Evolutionary conservation across 495 filamentous ascomycete genomes (phyloP).

Genomic region (Aspergillus indologenus): DNA sequence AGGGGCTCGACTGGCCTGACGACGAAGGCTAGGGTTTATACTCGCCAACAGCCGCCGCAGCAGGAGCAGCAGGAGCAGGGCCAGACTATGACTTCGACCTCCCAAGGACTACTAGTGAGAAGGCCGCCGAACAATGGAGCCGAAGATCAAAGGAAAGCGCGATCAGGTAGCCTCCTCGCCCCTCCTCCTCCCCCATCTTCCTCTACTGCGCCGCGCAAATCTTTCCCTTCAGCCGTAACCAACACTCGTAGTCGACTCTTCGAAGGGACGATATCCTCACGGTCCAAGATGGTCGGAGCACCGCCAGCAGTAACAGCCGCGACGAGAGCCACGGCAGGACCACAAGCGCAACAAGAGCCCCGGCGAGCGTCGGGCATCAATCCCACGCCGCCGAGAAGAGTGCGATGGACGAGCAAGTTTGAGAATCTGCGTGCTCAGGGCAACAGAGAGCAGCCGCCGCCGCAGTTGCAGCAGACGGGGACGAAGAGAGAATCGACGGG

Average conservation of each 20-base stretch:
- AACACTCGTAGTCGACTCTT: not conserved
- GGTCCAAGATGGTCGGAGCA: not conserved
- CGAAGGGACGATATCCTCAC: not conserved
- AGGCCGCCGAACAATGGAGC: no score
- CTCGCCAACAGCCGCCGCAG: not conserved
- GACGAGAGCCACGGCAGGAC: not conserved
- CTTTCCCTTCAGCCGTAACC: not conserved
- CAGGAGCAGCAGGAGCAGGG: not conserved
- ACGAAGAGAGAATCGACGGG: not conserved
- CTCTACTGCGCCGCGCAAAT: not conserved
- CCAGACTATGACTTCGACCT: not conserved
- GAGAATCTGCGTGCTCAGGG: conserved; percentile 5
- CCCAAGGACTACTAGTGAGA: no score
- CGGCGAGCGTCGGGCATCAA: not conserved
- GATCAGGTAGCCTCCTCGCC: not conserved
- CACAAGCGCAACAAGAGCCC: not conserved
- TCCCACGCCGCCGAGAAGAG: not conserved
- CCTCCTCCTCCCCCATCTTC: not conserved
- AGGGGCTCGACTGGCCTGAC: not conserved
- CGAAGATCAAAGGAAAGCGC: no score
- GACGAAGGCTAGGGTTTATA: not conserved
- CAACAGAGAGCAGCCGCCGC: not conserved
- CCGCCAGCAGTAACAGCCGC: no score
- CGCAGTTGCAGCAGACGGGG: not conserved
- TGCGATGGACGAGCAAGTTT: conserved; percentile 10